Evolutionary conservation across 208 protist genomes (phyloP).

Genomic region (Acanthamoeba sp.): DNA sequence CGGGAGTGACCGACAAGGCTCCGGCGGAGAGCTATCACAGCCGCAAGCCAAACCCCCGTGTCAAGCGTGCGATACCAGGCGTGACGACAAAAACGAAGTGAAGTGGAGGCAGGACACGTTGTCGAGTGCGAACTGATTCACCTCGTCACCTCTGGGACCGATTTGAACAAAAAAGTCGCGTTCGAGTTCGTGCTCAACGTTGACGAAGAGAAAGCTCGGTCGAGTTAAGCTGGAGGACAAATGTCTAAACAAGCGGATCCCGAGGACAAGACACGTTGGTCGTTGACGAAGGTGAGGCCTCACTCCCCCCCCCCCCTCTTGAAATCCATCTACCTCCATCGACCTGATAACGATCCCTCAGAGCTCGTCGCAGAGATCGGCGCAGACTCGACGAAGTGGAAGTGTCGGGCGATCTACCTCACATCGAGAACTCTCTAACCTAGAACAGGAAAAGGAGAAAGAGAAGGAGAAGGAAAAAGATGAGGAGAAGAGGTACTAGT

Average conservation of each 20-base stretch:
- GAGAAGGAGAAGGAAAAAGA: not conserved
- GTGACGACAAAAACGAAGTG: not conserved
- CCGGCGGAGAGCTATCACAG: too few species aligned
- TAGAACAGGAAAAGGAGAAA: not conserved
- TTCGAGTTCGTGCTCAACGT: too few species aligned
- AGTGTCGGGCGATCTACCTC: not conserved
- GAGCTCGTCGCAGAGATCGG: not conserved
- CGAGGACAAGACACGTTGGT: constrained; percentile 31
- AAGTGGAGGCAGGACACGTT: not conserved
- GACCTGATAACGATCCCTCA: not conserved
- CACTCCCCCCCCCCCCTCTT: not conserved
- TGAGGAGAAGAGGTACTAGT: constrained; percentile 13
- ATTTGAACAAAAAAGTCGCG: too few species aligned
- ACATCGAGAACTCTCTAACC: not conserved
- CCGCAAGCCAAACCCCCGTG: too few species aligned
- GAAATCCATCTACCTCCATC: not conserved
- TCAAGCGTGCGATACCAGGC: not conserved
- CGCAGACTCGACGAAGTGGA: not conserved
- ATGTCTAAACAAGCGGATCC: not conserved
- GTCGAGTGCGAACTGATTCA: too few species aligned
- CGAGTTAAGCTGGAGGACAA: too few species aligned
- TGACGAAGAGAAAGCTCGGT: too few species aligned
- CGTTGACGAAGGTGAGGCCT: not conserved
- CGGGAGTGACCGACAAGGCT: too few species aligned
- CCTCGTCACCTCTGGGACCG: too few species aligned